Evolutionary conservation across 805 yeast species (phyloP), one percentile per base, ranked within the genome.

Genomic region (Cyberlindnera petersonii): DNA sequence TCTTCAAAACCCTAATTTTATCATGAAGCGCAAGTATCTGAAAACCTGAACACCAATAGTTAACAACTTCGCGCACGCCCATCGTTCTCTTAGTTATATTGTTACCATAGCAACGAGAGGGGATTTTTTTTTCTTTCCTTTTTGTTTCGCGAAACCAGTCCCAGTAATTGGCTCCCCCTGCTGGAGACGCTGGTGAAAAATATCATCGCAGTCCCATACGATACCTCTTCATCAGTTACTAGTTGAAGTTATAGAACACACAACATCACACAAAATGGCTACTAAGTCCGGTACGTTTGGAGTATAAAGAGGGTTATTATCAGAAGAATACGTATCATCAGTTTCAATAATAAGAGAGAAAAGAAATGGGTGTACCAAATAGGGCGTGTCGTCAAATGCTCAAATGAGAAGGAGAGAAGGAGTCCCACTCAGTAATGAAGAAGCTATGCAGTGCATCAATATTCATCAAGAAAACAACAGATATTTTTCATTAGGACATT

Each of bases 271-370:
- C 43, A 64, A 61, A 58, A 69, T 69, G 74, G 73, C 74, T 61
- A 65, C 70, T 56, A 72, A 71, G 65, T 61, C 74, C 66, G 83
- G 83, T 68, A 67, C 64, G 71, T 65, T 17, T 31, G 13, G 21
- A 16, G 16, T 10, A 5, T 11, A 27, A 5, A 16, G 24, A 22
- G 24, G 24, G 24, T 22, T 9, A 9, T 22, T 8, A 9, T 14
- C 13, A 6, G n/a, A 11, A 24, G 27, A 7, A 7, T 7, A 11
- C n/a, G 27, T 24, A n/a, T n/a, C n/a, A n/a, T n/a, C n/a, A n/a
- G n/a, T n/a, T n/a, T n/a, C n/a, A n/a, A n/a, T 24, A 24, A 24
- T 8, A 11, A 24, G 27, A 24, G 27, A 24, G 27, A 24, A 15
- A 24, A n/a, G n/a, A n/a, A n/a, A n/a, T n/a, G n/a, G n/a, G n/a